These are phyloP conservation scores for Coemansia sp. DNA, from an alignment of 192 early-diverging fungal species.

Conservation along the genomic window DNA sequence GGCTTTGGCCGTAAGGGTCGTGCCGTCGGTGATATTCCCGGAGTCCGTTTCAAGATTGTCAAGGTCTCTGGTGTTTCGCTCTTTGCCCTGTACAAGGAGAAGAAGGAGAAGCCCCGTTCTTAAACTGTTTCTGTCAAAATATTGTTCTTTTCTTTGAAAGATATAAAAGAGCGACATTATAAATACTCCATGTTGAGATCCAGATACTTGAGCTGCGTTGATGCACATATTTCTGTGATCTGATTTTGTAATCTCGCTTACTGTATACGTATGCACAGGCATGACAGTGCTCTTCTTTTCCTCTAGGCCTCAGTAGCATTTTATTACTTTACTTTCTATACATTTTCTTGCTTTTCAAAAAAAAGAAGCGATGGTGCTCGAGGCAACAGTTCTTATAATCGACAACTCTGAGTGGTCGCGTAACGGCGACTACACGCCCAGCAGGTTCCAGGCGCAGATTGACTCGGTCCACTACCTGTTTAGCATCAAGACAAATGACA, in stretches of 20 bases:
- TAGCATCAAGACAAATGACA: slow-evolving; percentile 84
- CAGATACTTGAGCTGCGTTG: too few species aligned
- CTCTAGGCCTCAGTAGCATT: background rate
- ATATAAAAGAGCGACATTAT: background rate
- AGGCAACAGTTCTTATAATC: slow-evolving; percentile 88
- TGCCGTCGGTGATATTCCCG: slow-evolving; percentile 99
- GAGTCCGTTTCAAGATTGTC: slow-evolving; percentile 99
- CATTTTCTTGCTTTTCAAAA: slow-evolving; percentile 8
- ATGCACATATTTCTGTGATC: background rate
- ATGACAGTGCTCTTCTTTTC: background rate
- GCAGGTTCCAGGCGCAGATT: slow-evolving; percentile 89
- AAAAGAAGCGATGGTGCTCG: slow-evolving; percentile 74
- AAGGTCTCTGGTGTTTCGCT: slow-evolving; percentile 99
- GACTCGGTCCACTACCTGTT: slow-evolving; percentile 94
- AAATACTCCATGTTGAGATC: background rate
- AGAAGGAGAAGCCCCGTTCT: slow-evolving; percentile 99
- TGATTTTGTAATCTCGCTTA: slow-evolving; percentile 4
- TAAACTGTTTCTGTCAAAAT: slow-evolving; percentile 53
- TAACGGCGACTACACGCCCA: slow-evolving; percentile 97
- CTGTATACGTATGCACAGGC: background rate
- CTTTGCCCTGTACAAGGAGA: slow-evolving; percentile 99
- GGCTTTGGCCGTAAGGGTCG: slow-evolving; percentile 99
- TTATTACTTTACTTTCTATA: background rate
- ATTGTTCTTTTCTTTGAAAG: slow-evolving; percentile 12
- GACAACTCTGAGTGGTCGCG: slow-evolving; percentile 99